A percentile compares a stretch with the other conserved stretches of the same genome.
phyloP scores from a whole-genome alignment of 768 basidiomycete genomes.

The Hygrocybe coccinea region DNA sequence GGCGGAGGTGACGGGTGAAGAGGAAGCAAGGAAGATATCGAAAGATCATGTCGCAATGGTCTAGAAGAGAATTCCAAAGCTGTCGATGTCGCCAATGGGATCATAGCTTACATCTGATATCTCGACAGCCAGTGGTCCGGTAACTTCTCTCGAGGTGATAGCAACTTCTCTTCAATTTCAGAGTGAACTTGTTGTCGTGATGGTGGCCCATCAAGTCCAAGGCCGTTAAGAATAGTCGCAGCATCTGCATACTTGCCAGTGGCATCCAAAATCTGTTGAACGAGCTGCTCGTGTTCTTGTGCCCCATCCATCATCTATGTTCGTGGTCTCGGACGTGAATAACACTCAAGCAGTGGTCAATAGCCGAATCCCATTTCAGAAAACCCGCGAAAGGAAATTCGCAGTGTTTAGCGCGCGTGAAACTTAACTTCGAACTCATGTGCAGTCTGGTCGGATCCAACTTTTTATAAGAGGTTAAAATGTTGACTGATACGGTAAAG shows the following conservation, averaged over 20 bases:
- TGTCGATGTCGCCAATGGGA: slow-evolving; percentile 3
- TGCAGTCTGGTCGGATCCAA: too few species aligned
- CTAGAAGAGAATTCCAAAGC: slow-evolving; percentile 34
- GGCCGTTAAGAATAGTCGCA: slow-evolving; percentile 42
- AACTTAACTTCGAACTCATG: too few species aligned
- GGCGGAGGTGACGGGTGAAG: slow-evolving; percentile 69
- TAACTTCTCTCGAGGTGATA: slow-evolving; percentile 62
- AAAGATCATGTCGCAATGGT: slow-evolving; percentile 64
- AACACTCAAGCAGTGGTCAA: too few species aligned
- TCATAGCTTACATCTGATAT: slow-evolving; percentile 68
- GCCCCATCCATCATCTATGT: background rate
- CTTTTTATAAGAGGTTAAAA: too few species aligned
- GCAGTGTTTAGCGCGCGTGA: too few species aligned
- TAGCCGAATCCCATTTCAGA: too few species aligned
- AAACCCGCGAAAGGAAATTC: too few species aligned
- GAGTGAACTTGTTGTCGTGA: slow-evolving; percentile 54
- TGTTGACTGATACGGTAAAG: too few species aligned
- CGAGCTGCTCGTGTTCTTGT: slow-evolving; percentile 18
- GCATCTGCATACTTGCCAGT: slow-evolving; percentile 35
- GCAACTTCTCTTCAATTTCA: slow-evolving; percentile 70
- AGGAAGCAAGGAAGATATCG: slow-evolving; percentile 59
- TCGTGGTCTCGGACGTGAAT: too few species aligned
- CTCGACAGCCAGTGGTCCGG: slow-evolving; percentile 69
- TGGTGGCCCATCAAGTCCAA: slow-evolving; percentile 56
- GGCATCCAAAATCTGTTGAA: slow-evolving; percentile 49